Conservation (phyloP, 139 green algal genomes). For the Ulvella scutata region DNA sequence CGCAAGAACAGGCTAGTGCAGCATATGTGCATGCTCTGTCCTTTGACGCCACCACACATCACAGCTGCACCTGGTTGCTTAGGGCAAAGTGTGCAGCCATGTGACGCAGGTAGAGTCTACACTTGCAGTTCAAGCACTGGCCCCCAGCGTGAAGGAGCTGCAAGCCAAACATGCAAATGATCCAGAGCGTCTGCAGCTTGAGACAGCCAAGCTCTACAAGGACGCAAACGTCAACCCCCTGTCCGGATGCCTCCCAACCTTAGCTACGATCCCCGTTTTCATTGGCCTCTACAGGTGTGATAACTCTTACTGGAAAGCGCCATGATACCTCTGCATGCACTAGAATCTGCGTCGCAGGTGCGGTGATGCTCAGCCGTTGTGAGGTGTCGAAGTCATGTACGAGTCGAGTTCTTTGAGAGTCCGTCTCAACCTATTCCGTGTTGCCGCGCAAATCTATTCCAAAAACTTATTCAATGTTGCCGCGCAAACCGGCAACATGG, state of each 20-base stretch:
- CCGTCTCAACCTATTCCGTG: no score
- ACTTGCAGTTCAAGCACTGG: slow-evolving; percentile 75
- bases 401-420: no score
- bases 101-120: slow-evolving; percentile 72
- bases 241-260: slow-evolving; percentile 74
- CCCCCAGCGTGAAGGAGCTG: slow-evolving; percentile 87
- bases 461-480: no score
- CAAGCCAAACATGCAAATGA: slow-evolving; percentile 78
- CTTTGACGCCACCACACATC: background rate
- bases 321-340: no score
- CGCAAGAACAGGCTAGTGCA: no score
- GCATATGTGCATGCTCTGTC: slow-evolving; percentile 1
- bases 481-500: no score
- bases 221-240: slow-evolving; percentile 26
- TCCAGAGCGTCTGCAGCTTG: slow-evolving; percentile 64
- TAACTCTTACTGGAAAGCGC: background rate
- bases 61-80: no score
- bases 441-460: no score
- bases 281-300: slow-evolving; percentile 80
- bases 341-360: no score
- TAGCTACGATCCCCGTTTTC: slow-evolving; percentile 85
- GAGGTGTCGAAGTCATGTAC: no score
- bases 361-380: no score
- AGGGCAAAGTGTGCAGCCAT: background rate
- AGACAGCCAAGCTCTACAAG: slow-evolving; percentile 90